Evolutionary conservation across 768 basidiomycete species (phyloP), one percentile per base, ranked within the genome.

Genomic region (Wakefieldia striispora): DNA sequence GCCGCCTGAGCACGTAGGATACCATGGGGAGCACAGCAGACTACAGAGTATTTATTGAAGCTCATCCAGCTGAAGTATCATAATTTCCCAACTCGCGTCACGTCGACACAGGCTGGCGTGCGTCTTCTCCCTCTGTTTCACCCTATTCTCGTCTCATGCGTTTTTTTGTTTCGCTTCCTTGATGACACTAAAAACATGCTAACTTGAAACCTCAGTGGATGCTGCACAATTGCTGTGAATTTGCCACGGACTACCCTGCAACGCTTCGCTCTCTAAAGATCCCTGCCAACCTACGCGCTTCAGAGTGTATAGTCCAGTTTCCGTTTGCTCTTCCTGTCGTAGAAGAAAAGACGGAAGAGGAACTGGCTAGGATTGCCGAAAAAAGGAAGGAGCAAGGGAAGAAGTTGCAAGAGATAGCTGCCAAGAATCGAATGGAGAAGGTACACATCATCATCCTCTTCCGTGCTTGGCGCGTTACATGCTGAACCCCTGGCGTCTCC

Each of bases 1-100:
- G 45, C 19, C 16, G 17, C 20, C 9, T 21, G 33, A 47, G n/a
- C 14, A n/a, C n/a, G 7, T 38, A 97, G 95, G 55, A 90, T 99
- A 68, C 89, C 92, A 4, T 98, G 93, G 91, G 97, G 97, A 23
- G 82, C 88, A 21, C 80, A 83, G 2, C 95, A 97, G 60, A 83
- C 92, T 1, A 83, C 91, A 0, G 97, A 99, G 47, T 89, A 97
- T 61, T 78, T 97, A 43, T 81, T 95, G 52, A 97, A 94, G 63
- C 83, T 95, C 19, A 84, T 95, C 36, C 95, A 97, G 63, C 79
- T 98, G 31, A 99, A 98, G 68, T 97, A 98, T 64, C 88, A 95
- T 23, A 86, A 77, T 40, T 98, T 98, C 66, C 90, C 92, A 6
- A 88, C 87, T 1, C 84, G 91, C 37, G 81, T 97, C 11, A 88